Evolutionary conservation across 352 stramenopile species (phyloP).

Genomic region (Plasmopara muralis): DNA sequence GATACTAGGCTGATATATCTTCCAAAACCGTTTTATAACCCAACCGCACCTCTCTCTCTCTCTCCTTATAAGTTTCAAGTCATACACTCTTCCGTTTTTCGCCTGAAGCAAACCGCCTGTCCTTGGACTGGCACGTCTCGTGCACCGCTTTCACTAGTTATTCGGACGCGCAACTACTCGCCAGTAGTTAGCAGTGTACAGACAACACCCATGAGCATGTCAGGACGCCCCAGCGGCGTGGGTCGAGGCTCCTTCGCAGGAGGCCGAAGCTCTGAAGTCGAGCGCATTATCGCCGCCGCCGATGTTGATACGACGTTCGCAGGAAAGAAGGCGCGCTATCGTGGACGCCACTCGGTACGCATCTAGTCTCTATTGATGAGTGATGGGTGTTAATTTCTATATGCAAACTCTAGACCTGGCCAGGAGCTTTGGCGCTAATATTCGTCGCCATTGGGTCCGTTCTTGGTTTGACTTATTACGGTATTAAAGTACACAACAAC

Average conservation of each 20-base stretch:
- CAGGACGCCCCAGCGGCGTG: constrained; percentile 25
- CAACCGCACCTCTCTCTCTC: constrained; percentile 1
- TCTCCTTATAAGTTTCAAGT: neutral
- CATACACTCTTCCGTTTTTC: constrained; percentile 17
- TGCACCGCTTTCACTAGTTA: neutral
- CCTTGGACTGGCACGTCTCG: neutral
- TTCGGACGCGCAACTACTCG: constrained; percentile 10
- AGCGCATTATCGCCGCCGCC: constrained; percentile 73
- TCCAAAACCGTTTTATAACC: too few species aligned
- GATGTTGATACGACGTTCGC: constrained; percentile 77
- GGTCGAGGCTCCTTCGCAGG: constrained; percentile 39
- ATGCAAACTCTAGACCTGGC: constrained; percentile 50
- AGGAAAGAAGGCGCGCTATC: constrained; percentile 69
- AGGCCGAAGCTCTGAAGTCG: constrained; percentile 62
- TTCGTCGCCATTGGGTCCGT: constrained; percentile 52
- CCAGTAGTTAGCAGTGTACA: constrained; percentile 9
- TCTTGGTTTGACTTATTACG: constrained; percentile 68
- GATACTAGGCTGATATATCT: too few species aligned
- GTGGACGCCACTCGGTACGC: constrained; percentile 57
- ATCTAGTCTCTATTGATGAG: constrained; percentile 1
- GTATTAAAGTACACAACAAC: constrained; percentile 51
- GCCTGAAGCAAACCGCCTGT: neutral
- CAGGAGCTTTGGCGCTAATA: constrained; percentile 58
- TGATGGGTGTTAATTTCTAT: constrained; percentile 5
- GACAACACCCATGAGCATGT: constrained; percentile 23